Evolutionary conservation across 2,329 filamentous ascomycete species (phyloP).

Genomic region (Fusarium miscanthi): DNA sequence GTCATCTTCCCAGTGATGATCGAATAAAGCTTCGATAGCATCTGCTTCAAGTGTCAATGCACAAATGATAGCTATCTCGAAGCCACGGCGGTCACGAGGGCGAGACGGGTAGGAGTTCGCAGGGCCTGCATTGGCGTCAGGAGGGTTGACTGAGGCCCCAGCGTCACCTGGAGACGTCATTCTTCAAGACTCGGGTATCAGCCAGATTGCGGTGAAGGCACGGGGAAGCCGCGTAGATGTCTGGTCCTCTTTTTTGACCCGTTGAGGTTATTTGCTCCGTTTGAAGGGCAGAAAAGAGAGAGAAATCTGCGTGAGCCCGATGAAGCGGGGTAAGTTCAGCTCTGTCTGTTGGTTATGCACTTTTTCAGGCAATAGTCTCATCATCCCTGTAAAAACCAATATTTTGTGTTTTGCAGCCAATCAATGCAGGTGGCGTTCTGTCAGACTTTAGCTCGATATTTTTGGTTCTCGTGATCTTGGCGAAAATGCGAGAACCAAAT

Average conservation of each 20-base stretch:
- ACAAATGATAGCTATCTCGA: conserved; percentile 7
- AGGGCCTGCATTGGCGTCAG: rapidly evolving
- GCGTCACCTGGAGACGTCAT: too few relatives aligned
- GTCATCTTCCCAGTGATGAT: background rate
- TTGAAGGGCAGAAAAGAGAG: background rate
- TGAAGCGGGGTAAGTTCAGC: background rate
- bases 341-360: background rate
- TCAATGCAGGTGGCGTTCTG: background rate
- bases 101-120: rapidly evolving
- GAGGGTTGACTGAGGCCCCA: rapidly evolving
- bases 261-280: rapidly evolving
- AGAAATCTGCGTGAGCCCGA: too few relatives aligned
- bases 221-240: too few relatives aligned
- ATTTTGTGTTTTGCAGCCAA: background rate
- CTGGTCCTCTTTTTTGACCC: rapidly evolving
- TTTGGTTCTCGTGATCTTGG: too few relatives aligned
- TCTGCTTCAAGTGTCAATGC: background rate
- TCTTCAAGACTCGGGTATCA: too few relatives aligned
- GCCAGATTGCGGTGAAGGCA: too few relatives aligned
- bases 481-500: too few relatives aligned
- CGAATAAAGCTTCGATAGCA: background rate
- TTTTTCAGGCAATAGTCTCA: background rate
- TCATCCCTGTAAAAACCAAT: background rate
- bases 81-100: background rate
- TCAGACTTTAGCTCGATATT: too few relatives aligned